These are phyloP conservation scores for Solanum rostratum DNA, from an alignment of 257 asterid genomes.

Conservation along the genomic window DNA sequence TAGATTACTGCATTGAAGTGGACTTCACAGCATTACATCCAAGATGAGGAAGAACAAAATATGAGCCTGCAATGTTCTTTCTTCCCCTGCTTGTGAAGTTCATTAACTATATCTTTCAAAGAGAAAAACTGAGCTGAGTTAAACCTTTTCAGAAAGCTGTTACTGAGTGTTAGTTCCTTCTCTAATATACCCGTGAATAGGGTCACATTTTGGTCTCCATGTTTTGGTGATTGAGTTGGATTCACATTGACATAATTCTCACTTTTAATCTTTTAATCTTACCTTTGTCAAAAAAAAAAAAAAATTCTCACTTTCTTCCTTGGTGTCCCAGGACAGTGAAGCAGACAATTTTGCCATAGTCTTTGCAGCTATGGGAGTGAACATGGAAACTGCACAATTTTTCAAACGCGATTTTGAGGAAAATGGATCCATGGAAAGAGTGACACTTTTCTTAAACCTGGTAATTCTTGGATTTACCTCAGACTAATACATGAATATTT, in stretches of 20 bases:
- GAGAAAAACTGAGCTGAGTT: background rate
- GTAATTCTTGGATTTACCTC: constrained; percentile 20
- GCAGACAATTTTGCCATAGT: constrained; percentile 98
- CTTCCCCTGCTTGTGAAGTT: background rate
- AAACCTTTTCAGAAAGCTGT: background rate
- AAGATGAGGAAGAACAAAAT: background rate
- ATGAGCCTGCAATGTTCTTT: background rate
- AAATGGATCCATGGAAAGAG: constrained; percentile 99
- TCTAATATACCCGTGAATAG: background rate
- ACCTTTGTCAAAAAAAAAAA: no score
- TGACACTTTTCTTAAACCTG: constrained; percentile 88
- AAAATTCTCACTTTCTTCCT: constrained; percentile 10
- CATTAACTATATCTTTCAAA: background rate
- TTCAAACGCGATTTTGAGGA: constrained; percentile 99
- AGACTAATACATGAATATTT: background rate
- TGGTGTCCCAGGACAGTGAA: constrained; percentile 47
- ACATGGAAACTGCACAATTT: constrained; percentile 98
- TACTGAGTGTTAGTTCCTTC: background rate
- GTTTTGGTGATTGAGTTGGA: background rate
- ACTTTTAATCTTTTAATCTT: no score
- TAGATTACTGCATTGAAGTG: background rate
- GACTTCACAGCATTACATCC: background rate
- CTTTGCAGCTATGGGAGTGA: constrained; percentile 99
- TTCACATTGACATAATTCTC: constrained; percentile 6
- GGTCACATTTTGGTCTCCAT: background rate